Conservation (phyloP, 75 land plant species). For the Chamaecyparis obtusa region DNA sequence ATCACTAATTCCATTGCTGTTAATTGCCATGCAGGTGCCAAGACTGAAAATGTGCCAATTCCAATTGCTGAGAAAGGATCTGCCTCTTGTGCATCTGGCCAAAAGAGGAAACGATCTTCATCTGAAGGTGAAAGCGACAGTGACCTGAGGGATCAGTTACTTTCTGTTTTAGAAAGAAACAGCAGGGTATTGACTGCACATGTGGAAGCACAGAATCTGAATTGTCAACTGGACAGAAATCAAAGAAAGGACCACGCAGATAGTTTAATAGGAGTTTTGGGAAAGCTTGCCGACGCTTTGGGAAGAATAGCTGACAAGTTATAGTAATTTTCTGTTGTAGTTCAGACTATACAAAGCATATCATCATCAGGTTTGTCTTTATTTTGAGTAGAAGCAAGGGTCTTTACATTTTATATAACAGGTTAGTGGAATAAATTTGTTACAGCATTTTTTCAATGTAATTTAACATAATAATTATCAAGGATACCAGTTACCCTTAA, state of each 20-base stretch:
- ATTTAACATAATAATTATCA: constrained; percentile 1
- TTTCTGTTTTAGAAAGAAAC: constrained; percentile 53
- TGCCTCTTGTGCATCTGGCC: constrained; percentile 29
- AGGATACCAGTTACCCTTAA: constrained; percentile 7
- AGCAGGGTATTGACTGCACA: constrained; percentile 56
- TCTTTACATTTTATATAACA: neutral
- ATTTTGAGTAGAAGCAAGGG: neutral
- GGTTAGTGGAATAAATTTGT: constrained; percentile 4
- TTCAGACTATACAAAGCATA: neutral
- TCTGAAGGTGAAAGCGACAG: constrained; percentile 30
- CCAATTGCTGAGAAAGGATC: constrained; percentile 33
- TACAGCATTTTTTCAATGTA: neutral
- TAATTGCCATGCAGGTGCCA: constrained; percentile 27
- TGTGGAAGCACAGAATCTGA: constrained; percentile 69
- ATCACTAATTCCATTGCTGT: neutral
- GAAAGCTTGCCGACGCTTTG: constrained; percentile 74
- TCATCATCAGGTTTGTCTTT: neutral
- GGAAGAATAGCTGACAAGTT: constrained; percentile 79
- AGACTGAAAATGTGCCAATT: constrained; percentile 34
- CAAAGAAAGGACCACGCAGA: constrained; percentile 60
- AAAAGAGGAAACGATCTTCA: constrained; percentile 50
- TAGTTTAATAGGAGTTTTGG: constrained; percentile 56
- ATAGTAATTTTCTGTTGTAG: constrained; percentile 19
- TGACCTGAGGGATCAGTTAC: constrained; percentile 39
- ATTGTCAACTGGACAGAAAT: constrained; percentile 59